Evolutionary conservation across 2,329 filamentous ascomycete species (phyloP), one percentile per base, ranked within the genome.

Genomic region (Harringtonia aguacate): DNA sequence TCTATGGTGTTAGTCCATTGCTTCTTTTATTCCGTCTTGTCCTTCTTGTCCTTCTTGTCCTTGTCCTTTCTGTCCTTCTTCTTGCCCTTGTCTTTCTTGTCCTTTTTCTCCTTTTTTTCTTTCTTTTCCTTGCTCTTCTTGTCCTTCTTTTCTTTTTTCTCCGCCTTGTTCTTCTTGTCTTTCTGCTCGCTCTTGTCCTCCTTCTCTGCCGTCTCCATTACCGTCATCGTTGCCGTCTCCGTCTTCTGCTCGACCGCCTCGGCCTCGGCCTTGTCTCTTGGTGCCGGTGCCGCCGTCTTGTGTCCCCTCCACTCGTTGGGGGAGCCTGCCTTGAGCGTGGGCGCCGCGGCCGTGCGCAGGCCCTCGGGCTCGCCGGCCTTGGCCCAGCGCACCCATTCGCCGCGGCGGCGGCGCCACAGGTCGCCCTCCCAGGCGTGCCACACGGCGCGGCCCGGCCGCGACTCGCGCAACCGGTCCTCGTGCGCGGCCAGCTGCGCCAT

Each of bases 361-460:
- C 56, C 58, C 40, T 61, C 59, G 0, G 57, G 55, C 49, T 67
- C 65, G 14, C 68, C 62, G 50, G 75, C 72, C 58, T 72, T 77
- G 47, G 69, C 69, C 71, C 73, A 77, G 3, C 61, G 54, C 48
- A 75, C 70, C 75, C 75, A 79, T 39, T 77, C 74, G 15, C 62
- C 57, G 39, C 67, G 59, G 35, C 69, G 61, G 39, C 68, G 69
- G 54, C 68, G 71, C 73, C 73, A 79, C 57, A 70, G 55, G 48
- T 79, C 75, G 13, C 73, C 74, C 56, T 69, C 71, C 74, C 75
- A 79, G 31, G 62, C 64, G 22, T 72, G 64, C 75, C 75, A 79
- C 9, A 75, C 71, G 44, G 67, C 72, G 9, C 75, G 62, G 0
- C 75, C 75, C 50, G 69, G 65, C 65, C 71, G 77, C 4, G 65